Percentiles rank a stretch among this genome's conserved stretches.
Conservation (phyloP, 352 stramenopile genomes). For the Poterioochromonas sp. region DNA sequence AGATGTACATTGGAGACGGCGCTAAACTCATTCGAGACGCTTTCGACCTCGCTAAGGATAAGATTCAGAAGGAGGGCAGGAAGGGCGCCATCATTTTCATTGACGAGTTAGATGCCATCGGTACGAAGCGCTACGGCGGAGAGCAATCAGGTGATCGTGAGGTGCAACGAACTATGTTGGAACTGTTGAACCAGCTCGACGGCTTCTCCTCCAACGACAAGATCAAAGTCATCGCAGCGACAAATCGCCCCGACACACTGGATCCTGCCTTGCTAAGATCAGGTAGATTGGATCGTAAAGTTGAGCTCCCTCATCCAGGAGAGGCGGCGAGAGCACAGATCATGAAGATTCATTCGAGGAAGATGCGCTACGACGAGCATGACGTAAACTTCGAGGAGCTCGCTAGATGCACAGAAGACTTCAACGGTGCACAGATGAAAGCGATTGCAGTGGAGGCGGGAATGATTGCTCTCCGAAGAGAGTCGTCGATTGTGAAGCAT, state of each 20-base stretch:
- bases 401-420: conserved; percentile 92
- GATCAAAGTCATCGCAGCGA: conserved; percentile 97
- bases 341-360: conserved; percentile 90
- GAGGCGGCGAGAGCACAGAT: conserved; percentile 91
- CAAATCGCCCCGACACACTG: conserved; percentile 88
- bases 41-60: conserved; percentile 88
- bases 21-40: conserved; percentile 95
- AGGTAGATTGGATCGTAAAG: conserved; percentile 70
- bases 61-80: conserved; percentile 72
- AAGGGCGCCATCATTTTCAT: conserved; percentile 98
- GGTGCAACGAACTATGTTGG: conserved; percentile 96
- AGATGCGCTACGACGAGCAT: conserved; percentile 88
- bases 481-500: conserved; percentile 89
- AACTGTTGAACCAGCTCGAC: conserved; percentile 95
- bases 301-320: conserved; percentile 92
- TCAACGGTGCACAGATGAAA: conserved; percentile 96
- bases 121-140: conserved; percentile 87
- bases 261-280: conserved; percentile 90
- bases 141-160: conserved; percentile 84
- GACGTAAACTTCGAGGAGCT: conserved; percentile 95
- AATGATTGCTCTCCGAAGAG: conserved; percentile 91
- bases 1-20: conserved; percentile 98
- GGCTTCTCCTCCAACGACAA: conserved; percentile 95
- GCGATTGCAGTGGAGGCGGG: conserved; percentile 96
- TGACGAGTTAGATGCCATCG: conserved; percentile 97